Conservation (phyloP, 768 basidiomycete species). For the Mycena amicta region DNA sequence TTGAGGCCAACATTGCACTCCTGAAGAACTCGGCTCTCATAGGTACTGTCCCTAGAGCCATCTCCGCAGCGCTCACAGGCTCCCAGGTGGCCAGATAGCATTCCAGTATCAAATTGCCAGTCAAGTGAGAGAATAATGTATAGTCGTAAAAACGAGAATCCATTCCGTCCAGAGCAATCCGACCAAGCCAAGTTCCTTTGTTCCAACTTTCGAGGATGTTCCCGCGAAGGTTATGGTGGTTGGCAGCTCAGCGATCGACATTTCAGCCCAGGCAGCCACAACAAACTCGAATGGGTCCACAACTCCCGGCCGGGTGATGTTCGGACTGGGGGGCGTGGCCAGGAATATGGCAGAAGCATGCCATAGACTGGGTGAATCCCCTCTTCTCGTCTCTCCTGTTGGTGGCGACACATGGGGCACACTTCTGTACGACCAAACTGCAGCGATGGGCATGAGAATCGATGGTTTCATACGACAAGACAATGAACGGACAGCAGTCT, state of each 20-base stretch:
- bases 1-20: conserved; percentile 81
- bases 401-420: conserved; percentile 79
- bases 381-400: conserved; percentile 73
- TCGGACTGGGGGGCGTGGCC: conserved; percentile 87
- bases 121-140: conserved; percentile 34
- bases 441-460: conserved; percentile 70
- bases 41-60: conserved; percentile 48
- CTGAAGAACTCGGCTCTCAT: conserved; percentile 86
- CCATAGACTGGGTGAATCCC: conserved; percentile 56
- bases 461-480: conserved; percentile 63
- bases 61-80: conserved; percentile 7
- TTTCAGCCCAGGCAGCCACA: conserved; percentile 63
- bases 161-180: neutral
- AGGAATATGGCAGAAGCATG: conserved; percentile 95
- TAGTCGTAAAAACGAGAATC: conserved; percentile 4
- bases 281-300: conserved; percentile 60
- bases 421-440: conserved; percentile 60
- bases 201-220: neutral
- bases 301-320: conserved; percentile 66
- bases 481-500: conserved; percentile 68
- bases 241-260: conserved; percentile 89
- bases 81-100: conserved; percentile 75
- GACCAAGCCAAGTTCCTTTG: neutral
- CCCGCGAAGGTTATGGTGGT: conserved; percentile 66
- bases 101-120: conserved; percentile 58